Conservation (phyloP, 805 yeast genomes). For the Grigorovia transvaalensis region DNA sequence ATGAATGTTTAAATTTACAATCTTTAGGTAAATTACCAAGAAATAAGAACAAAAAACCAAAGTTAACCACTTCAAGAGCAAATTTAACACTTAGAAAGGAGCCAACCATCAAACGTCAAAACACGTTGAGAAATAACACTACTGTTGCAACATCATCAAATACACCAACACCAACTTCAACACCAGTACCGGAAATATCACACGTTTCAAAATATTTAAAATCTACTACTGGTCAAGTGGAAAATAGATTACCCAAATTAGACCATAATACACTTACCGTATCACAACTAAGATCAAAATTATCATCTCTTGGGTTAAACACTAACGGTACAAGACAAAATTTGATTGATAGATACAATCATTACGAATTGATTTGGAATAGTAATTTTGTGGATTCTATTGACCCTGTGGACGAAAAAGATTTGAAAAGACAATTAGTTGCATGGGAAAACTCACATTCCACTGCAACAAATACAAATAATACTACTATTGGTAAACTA, state of each 20-base stretch:
- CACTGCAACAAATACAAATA: conserved; percentile 9
- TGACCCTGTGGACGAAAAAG: conserved; percentile 48
- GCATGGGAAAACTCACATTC: conserved; percentile 52
- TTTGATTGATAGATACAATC: conserved; percentile 62
- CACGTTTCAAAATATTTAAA: conserved; percentile 15
- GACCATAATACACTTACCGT: conserved; percentile 53
- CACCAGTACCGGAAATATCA: neutral
- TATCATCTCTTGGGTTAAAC: conserved; percentile 45
- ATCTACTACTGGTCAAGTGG: conserved; percentile 31
- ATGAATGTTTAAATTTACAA: conserved; percentile 39
- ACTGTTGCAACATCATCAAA: neutral
- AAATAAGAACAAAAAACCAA: neutral
- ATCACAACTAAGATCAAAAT: conserved; percentile 49
- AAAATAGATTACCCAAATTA: conserved; percentile 45
- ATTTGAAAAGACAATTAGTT: conserved; percentile 43
- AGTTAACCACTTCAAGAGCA: neutral
- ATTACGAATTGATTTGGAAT: conserved; percentile 68
- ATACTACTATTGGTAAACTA: conserved; percentile 9
- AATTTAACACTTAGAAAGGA: neutral
- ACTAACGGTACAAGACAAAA: conserved; percentile 52
- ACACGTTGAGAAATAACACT: neutral
- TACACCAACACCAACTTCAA: neutral
- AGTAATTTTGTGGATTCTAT: conserved; percentile 62
- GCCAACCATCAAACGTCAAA: neutral
- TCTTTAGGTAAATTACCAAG: conserved; percentile 7